Evolutionary conservation across 2,329 filamentous ascomycete genomes (phyloP), one percentile per base, ranked within the genome.

Genomic region (Ceratocystis ficicola): DNA sequence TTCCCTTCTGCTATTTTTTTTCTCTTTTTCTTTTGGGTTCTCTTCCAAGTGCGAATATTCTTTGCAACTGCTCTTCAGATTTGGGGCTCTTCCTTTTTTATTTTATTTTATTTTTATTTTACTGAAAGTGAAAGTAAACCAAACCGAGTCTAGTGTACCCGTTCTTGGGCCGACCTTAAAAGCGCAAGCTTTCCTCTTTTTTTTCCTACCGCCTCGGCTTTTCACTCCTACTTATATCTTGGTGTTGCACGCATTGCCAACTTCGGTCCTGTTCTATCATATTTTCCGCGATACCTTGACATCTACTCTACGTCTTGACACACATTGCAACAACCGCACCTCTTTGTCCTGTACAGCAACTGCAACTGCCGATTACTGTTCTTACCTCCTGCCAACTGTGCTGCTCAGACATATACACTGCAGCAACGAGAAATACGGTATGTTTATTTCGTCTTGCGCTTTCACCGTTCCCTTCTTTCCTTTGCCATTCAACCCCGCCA

Each of bases 41-140:
- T 30, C 52, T 57, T 30, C 52, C 52, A 30, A 57, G 52, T 57
- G 52, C 52, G 28, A 57, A 57, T 57, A 57, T 57, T 28, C 22
- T 57, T 30, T 25, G 17, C 36, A 41, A 41, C 10, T 41, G n/a
- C 52, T 30, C 22, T 30, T 8, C 25, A 32, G 52, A 28, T 25
- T 30, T 57, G 52, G 52, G 5, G 52, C 52, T 30, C 52, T 57
- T 57, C 15, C 52, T 28, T 28, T 8, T 10, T 10, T 12, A 12
- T 12, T 41, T 41, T 41, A 41, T 41, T 41, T 41, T 41, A 41
- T 41, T 3, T 41, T 41, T 32, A 41, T 41, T 41, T 41, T 41
- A 41, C 10, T 41, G 36, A 41, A 41, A 12, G 30, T 5, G 10
- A 57, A 57, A 30, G 15, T 28, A 15, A 30, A 5, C 52, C 52